A percentile compares a stretch with the other conserved stretches of the same genome.
phyloP scores from a whole-genome alignment of 768 basidiomycete species.

The Obba rivulosa region DNA sequence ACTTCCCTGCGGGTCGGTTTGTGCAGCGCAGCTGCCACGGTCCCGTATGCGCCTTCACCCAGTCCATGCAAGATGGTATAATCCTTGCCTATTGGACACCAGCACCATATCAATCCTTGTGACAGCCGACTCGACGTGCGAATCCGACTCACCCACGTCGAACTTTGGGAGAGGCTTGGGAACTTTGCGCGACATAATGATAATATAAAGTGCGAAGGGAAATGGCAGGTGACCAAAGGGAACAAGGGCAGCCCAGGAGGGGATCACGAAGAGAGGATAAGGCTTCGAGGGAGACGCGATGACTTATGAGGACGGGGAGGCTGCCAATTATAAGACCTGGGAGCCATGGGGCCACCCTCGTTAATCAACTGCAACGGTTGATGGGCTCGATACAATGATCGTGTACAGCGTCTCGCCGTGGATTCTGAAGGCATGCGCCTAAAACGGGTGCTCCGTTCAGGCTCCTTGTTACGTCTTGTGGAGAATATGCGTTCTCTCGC shows the following conservation, averaged over 20 bases:
- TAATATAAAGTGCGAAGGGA: constrained; percentile 10
- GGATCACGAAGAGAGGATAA: constrained; percentile 15
- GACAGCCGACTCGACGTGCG: neutral
- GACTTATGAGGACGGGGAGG: neutral
- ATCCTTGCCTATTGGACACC: constrained; percentile 50
- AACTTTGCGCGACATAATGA: constrained; percentile 48
- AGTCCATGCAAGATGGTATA: constrained; percentile 71
- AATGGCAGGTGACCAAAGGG: constrained; percentile 19
- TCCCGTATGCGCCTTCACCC: constrained; percentile 87
- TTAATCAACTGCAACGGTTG: too few species aligned
- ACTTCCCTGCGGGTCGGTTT: constrained; percentile 77
- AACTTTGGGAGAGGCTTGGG: constrained; percentile 69
- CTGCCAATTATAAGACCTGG: neutral
- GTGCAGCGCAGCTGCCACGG: constrained; percentile 85
- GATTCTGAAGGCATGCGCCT: too few species aligned
- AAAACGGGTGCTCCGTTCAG: too few species aligned
- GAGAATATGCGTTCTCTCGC: too few species aligned
- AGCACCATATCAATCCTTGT: constrained; percentile 1
- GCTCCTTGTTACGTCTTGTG: too few species aligned
- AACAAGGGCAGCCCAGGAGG: constrained; percentile 19
- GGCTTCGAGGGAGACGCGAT: constrained; percentile 3
- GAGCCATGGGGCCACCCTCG: too few species aligned
- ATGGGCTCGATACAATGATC: too few species aligned
- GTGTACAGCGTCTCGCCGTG: too few species aligned
- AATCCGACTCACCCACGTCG: constrained; percentile 48